phyloP scores from a whole-genome alignment of 1,284 basidiomycete species.

The Thelephora terrestris region DNA sequence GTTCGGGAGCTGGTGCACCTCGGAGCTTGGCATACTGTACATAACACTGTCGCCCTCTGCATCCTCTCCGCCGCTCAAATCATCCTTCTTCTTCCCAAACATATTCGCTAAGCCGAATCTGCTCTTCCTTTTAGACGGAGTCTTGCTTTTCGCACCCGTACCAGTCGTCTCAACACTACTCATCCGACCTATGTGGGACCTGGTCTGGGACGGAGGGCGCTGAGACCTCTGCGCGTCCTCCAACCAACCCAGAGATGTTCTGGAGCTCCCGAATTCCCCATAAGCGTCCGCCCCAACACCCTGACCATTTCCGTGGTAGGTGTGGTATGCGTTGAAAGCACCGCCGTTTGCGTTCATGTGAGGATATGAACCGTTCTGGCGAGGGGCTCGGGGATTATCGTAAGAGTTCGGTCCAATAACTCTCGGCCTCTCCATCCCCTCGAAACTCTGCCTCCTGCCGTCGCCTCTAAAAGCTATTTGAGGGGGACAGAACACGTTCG shows the following conservation, averaged over 20 bases:
- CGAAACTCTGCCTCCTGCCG: conserved; percentile 61
- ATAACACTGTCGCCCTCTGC: not conserved
- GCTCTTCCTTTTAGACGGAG: conserved; percentile 53
- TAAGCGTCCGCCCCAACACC: conserved; percentile 30
- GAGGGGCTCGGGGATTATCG: conserved; percentile 9
- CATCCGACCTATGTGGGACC: not conserved
- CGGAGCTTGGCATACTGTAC: conserved; percentile 1
- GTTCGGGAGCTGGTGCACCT: conserved; percentile 10
- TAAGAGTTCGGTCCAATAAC: conserved; percentile 35
- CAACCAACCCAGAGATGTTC: conserved; percentile 46
- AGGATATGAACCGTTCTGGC: conserved; percentile 25
- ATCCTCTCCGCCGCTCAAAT: conserved; percentile 8
- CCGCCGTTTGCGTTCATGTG: not conserved
- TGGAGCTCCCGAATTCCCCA: conserved; percentile 59
- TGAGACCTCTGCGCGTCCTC: conserved; percentile 35
- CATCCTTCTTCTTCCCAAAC: conserved; percentile 45
- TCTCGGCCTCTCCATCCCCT: conserved; percentile 36
- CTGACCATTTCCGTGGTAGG: conserved; percentile 7
- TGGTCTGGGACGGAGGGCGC: conserved; percentile 13
- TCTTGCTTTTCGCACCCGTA: conserved; percentile 12
- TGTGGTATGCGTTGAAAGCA: conserved; percentile 3
- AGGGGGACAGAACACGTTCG: conserved; percentile 42
- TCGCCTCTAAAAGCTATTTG: conserved; percentile 56
- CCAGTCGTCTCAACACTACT: not conserved
- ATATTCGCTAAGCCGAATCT: conserved; percentile 56